Evolutionary conservation across 768 basidiomycete species (phyloP).

Genomic region (Agaricus sinodeliciosus): DNA sequence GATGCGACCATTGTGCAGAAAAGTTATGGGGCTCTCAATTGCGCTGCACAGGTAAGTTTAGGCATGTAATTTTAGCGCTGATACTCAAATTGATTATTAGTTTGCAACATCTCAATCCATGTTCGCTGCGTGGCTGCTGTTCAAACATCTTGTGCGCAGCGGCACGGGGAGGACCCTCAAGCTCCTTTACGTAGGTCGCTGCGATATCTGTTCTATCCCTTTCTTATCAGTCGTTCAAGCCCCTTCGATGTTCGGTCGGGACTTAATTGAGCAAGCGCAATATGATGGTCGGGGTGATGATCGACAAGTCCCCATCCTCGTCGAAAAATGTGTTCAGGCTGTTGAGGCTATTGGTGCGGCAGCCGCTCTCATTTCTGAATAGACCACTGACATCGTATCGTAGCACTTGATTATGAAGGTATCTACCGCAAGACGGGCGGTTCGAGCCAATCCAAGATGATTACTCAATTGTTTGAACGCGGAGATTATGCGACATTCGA

Average conservation of each 20-base stretch:
- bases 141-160: conserved; percentile 58
- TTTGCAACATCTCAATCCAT: conserved; percentile 82
- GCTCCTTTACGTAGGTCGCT: conserved; percentile 31
- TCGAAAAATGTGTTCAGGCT: conserved; percentile 93
- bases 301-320: conserved; percentile 75
- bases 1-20: conserved; percentile 94
- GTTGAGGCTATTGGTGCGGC: conserved; percentile 78
- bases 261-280: conserved; percentile 77
- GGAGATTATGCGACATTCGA: conserved; percentile 90
- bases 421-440: conserved; percentile 98
- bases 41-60: conserved; percentile 73
- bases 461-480: conserved; percentile 91
- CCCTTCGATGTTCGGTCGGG: conserved; percentile 90
- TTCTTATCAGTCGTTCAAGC: conserved; percentile 34
- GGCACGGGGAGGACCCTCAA: conserved; percentile 38
- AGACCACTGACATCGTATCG: background rate
- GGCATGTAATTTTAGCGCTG: background rate
- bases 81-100: conserved; percentile 30
- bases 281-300: conserved; percentile 55
- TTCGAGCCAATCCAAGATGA: conserved; percentile 82
- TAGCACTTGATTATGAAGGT: conserved; percentile 93
- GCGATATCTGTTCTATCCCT: conserved; percentile 5
- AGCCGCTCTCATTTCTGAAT: conserved; percentile 2
- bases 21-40: conserved; percentile 99
- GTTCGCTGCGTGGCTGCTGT: conserved; percentile 75